These are phyloP conservation scores for Euphorbia lathyris DNA, from an alignment of 345 rosid genomes.

Conservation along the genomic window DNA sequence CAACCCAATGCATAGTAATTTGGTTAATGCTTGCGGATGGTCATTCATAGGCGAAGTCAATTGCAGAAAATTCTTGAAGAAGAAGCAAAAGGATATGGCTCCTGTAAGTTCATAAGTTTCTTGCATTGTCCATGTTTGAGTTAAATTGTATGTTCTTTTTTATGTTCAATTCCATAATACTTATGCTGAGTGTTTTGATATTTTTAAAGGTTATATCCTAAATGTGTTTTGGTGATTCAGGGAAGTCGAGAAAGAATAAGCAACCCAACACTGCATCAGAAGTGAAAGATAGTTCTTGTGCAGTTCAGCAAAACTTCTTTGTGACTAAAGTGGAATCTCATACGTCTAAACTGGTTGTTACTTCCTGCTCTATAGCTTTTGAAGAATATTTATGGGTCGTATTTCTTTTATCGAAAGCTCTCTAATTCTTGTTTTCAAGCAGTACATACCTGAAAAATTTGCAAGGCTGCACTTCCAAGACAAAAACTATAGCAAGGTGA, in stretches of 20 bases:
- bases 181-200: no score
- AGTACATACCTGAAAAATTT: slow-evolving; percentile 10
- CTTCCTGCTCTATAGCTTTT: not conserved
- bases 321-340: not conserved
- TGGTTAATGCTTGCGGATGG: not conserved
- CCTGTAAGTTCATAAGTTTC: not conserved
- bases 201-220: not conserved
- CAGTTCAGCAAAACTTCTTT: not conserved
- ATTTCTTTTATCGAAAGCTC: not conserved
- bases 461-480: slow-evolving; percentile 1
- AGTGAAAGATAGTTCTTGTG: not conserved
- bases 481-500: not conserved
- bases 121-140: no score
- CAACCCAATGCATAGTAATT: not conserved
- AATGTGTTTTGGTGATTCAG: slow-evolving; percentile 9
- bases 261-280: not conserved
- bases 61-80: slow-evolving; percentile 7
- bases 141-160: no score
- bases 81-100: not conserved
- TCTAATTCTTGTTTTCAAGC: slow-evolving; percentile 2
- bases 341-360: not conserved
- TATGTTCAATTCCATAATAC: no score
- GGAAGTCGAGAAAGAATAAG: not conserved
- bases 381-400: not conserved
- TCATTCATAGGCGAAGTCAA: not conserved